phyloP scores from a whole-genome alignment of 2,329 filamentous ascomycete genomes.

The Fusarium neocosmosporiellum region DNA sequence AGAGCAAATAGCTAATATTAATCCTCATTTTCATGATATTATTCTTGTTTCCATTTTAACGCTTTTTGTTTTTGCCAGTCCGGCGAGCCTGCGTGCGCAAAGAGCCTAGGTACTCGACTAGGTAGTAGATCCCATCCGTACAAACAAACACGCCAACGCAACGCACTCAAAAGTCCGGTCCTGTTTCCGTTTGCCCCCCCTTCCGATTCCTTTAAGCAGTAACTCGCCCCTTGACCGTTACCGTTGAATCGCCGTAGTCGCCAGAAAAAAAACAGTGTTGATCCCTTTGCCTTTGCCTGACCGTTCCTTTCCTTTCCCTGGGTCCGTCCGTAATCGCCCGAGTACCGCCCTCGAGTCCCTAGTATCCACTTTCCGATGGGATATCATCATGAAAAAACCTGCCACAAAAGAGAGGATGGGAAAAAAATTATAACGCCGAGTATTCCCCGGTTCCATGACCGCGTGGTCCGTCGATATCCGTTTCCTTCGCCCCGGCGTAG shows the following conservation, averaged over 20 bases:
- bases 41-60: conserved; percentile 27
- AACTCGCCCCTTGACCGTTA: conserved; percentile 18
- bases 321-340: conserved; percentile 36
- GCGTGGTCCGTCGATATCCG: conserved; percentile 23
- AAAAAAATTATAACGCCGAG: conserved; percentile 40
- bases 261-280: conserved; percentile 28
- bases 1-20: neutral
- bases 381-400: conserved; percentile 45
- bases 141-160: conserved; percentile 31
- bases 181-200: conserved; percentile 38
- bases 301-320: conserved; percentile 28
- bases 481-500: conserved; percentile 25
- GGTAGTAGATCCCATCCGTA: conserved; percentile 21
- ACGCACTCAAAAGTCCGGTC: conserved; percentile 28
- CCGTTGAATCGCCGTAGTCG: conserved; percentile 33
- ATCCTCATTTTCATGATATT: conserved; percentile 12
- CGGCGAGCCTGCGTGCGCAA: conserved; percentile 17
- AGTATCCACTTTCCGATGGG: conserved; percentile 41
- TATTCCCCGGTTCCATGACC: conserved; percentile 31
- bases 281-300: conserved; percentile 25
- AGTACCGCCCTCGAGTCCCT: conserved; percentile 33
- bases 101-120: conserved; percentile 2
- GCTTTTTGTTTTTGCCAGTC: conserved; percentile 30
- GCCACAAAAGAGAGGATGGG: conserved; percentile 36
- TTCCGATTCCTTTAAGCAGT: conserved; percentile 16